Conservation (phyloP, 768 basidiomycete genomes). For the Fomitopsis serialis region DNA sequence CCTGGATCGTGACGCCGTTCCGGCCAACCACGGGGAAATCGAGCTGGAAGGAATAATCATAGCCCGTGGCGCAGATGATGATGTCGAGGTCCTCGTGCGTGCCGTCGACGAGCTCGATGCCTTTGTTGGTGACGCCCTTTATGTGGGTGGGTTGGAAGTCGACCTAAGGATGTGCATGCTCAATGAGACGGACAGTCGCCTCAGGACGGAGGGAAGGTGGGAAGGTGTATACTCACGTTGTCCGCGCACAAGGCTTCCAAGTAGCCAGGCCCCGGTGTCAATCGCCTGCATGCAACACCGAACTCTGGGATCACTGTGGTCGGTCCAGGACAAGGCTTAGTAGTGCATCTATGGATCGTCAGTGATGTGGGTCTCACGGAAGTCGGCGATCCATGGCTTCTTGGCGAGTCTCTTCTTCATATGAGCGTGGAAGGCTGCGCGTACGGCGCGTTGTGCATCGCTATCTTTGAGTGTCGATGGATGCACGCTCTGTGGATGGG, state of each 20-base stretch:
- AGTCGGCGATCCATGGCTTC: conserved; percentile 57
- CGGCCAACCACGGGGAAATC: conserved; percentile 52
- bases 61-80: conserved; percentile 62
- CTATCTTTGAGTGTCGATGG: conserved; percentile 34
- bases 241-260: conserved; percentile 59
- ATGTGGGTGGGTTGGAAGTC: conserved; percentile 49
- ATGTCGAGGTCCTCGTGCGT: conserved; percentile 49
- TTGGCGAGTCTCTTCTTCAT: conserved; percentile 48
- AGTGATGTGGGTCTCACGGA: conserved; percentile 29
- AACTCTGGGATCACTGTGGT: conserved; percentile 55
- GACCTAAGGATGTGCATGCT: conserved; percentile 30
- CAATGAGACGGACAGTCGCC: no score
- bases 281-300: conserved; percentile 51
- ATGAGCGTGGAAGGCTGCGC: conserved; percentile 32
- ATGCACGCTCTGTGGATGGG: conserved; percentile 27
- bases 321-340: neutral
- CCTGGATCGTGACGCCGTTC: conserved; percentile 43
- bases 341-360: neutral
- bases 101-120: conserved; percentile 55
- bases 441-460: conserved; percentile 31
- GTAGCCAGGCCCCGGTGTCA: conserved; percentile 66
- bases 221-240: conserved; percentile 35
- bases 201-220: neutral
- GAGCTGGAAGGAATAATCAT: conserved; percentile 43
- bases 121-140: conserved; percentile 43